Percentiles rank a stretch among this genome's conserved stretches.
Evolutionary conservation across 78 protist species (phyloP).

Genomic region (Dictyostelium discoideum): dicty_2.7 NC_007090.3:5321001-5321500

Average conservation of each 20-base stretch:
- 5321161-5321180: background rate
- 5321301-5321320: background rate
- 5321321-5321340: constrained; percentile 30
- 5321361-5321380: constrained; percentile 25
- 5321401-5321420: constrained; percentile 81
- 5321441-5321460: background rate
- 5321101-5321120: background rate
- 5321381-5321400: constrained; percentile 41
- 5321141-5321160: background rate
- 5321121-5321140: constrained; percentile 1
- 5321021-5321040: background rate
- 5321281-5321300: background rate
- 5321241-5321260: background rate
- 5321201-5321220: background rate
- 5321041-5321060: no score
- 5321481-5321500: background rate
- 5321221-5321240: background rate
- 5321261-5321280: background rate
- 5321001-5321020: background rate
- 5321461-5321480: background rate
- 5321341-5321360: constrained; percentile 49
- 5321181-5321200: background rate
- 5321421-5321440: background rate
- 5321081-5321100: constrained; percentile 54
- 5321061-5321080: background rate